Conservation (phyloP, 2,329 filamentous ascomycete genomes). For the Curvularia verruculosa region DNA sequence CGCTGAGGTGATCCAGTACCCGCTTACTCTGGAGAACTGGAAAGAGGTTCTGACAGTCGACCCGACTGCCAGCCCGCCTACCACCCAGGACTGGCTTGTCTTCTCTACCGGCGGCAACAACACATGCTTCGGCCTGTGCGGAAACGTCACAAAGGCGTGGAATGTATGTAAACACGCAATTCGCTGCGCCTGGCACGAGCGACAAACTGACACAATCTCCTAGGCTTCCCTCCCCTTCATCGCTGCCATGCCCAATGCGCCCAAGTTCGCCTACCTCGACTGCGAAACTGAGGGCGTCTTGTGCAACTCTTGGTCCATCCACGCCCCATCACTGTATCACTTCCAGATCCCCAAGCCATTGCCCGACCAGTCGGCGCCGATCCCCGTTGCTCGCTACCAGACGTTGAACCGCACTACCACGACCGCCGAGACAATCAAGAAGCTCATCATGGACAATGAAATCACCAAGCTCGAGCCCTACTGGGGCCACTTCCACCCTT, state of each 20-base stretch:
- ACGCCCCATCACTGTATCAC: conserved; percentile 69
- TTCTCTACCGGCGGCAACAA: conserved; percentile 77
- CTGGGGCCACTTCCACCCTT: conserved; percentile 77
- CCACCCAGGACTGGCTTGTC: conserved; percentile 77
- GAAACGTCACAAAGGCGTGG: conserved; percentile 65
- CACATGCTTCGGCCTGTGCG: conserved; percentile 77
- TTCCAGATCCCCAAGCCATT: conserved; percentile 64
- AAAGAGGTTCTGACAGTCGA: conserved; percentile 68
- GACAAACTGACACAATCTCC: conserved; percentile 4
- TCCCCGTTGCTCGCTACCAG: conserved; percentile 68
- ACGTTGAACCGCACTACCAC: conserved; percentile 72
- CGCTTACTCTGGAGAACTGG: conserved; percentile 73
- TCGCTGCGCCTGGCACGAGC: neutral
- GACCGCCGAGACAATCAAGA: conserved; percentile 67
- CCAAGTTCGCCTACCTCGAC: conserved; percentile 72
- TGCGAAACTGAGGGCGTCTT: conserved; percentile 77
- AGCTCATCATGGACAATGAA: conserved; percentile 65
- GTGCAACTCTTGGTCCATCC: conserved; percentile 74
- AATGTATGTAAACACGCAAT: conserved; percentile 49
- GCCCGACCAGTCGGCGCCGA: conserved; percentile 68
- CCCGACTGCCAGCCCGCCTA: conserved; percentile 60
- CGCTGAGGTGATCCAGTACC: conserved; percentile 59
- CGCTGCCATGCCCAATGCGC: conserved; percentile 64
- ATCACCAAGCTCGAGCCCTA: conserved; percentile 60
- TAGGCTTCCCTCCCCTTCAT: conserved; percentile 69